phyloP scores from a whole-genome alignment of 768 basidiomycete genomes.

The Lactarius indigo region DNA sequence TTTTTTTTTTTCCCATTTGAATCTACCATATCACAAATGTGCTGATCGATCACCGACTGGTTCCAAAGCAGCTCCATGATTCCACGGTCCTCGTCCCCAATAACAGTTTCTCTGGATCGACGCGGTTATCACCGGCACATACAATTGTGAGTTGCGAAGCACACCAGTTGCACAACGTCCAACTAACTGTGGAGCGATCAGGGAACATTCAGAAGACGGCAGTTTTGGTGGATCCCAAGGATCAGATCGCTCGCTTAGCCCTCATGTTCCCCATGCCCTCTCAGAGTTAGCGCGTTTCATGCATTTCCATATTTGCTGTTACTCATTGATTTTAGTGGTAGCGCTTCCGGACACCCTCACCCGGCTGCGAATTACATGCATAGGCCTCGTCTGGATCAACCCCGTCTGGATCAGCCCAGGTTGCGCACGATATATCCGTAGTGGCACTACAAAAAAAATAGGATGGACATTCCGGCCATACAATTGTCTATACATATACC shows the following conservation, averaged over 20 bases:
- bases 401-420: neutral
- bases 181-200: neutral
- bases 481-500: neutral
- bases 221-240: slow-evolving; percentile 17
- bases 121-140: slow-evolving; percentile 16
- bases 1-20: neutral
- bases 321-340: slow-evolving; percentile 9
- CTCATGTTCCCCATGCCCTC: slow-evolving; percentile 4
- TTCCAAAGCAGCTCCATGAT: slow-evolving; percentile 3
- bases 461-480: neutral
- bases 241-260: slow-evolving; percentile 13
- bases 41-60: neutral
- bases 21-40: neutral
- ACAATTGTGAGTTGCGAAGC: slow-evolving; percentile 9
- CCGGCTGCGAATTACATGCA: neutral
- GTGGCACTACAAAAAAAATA: neutral
- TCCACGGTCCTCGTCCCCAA: slow-evolving; percentile 16
- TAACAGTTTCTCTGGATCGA: slow-evolving; percentile 23
- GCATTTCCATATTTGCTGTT: neutral
- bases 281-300: slow-evolving; percentile 13
- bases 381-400: neutral
- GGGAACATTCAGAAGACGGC: slow-evolving; percentile 18
- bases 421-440: slow-evolving; percentile 23
- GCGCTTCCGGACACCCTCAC: neutral
- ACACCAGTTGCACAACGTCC: neutral